Conservation (phyloP, 257 asterid species). For the Apocynum venetum region DNA sequence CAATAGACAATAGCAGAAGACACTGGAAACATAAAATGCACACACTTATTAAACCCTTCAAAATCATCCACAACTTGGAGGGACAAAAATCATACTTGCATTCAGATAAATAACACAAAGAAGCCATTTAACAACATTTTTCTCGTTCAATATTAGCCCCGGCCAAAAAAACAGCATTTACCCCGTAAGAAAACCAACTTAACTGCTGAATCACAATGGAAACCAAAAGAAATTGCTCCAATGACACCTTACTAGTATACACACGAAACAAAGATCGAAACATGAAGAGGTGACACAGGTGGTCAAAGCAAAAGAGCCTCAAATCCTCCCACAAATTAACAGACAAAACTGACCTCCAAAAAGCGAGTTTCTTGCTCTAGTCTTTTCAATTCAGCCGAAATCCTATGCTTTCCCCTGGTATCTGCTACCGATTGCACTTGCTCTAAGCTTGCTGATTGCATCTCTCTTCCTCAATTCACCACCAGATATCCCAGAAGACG, state of each 20-base stretch:
- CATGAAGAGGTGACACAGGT: not conserved
- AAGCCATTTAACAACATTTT: slow-evolving; percentile 11
- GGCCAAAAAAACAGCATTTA: not conserved
- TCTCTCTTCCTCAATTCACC: slow-evolving; percentile 20
- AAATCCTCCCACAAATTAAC: not conserved
- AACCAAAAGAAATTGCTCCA: not conserved
- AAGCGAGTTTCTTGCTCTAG: slow-evolving; percentile 92
- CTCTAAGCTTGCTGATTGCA: slow-evolving; percentile 69
- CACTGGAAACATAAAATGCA: not conserved
- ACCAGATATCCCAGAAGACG: slow-evolving; percentile 1
- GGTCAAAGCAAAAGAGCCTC: not conserved
- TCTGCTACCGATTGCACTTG: slow-evolving; percentile 55
- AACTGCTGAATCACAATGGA: not conserved
- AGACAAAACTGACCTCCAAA: slow-evolving; percentile 58
- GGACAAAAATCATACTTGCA: not conserved
- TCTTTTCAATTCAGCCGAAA: slow-evolving; percentile 90
- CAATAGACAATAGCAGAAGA: not conserved
- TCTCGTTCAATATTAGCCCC: not conserved
- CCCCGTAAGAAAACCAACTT: slow-evolving; percentile 11
- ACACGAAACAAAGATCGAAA: slow-evolving; percentile 9
- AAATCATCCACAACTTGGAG: not conserved
- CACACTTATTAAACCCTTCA: not conserved
- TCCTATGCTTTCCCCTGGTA: slow-evolving; percentile 84
- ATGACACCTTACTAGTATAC: not conserved
- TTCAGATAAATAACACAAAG: not conserved